Evolutionary conservation across 306 rosid species (phyloP).

Genomic region (Acacia acuminata): DNA sequence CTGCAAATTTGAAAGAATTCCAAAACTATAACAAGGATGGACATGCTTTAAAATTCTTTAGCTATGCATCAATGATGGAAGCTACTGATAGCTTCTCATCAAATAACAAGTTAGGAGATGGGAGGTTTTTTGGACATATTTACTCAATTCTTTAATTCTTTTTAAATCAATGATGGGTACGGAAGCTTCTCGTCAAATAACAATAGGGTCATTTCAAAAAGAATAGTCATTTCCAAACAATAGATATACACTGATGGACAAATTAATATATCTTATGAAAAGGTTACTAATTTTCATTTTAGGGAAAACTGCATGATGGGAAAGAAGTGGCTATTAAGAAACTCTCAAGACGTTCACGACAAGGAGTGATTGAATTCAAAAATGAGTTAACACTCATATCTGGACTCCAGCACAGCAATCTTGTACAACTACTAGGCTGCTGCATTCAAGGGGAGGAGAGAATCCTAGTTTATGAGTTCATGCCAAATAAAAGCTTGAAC

Average conservation of each 20-base stretch:
- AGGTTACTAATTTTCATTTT: neutral
- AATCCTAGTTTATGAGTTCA: neutral
- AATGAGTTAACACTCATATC: conserved; percentile 39
- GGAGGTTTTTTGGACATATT: conserved; percentile 45
- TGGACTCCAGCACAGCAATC: conserved; percentile 39
- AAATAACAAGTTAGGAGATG: conserved; percentile 27
- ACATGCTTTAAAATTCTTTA: conserved; percentile 14
- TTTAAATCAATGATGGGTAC: too few relatives aligned
- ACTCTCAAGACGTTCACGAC: neutral
- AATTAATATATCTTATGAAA: neutral
- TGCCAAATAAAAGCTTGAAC: conserved; percentile 9
- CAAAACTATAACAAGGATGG: neutral
- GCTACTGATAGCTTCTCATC: conserved; percentile 35
- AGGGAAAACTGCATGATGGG: neutral
- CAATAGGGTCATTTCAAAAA: too few relatives aligned
- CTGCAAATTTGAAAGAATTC: neutral
- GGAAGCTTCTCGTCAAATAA: too few relatives aligned
- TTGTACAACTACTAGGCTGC: conserved; percentile 16
- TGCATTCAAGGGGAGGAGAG: neutral
- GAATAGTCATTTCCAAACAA: neutral
- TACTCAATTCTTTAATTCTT: too few relatives aligned
- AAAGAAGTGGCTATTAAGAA: conserved; percentile 12
- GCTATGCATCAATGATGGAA: conserved; percentile 6
- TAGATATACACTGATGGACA: too few relatives aligned
- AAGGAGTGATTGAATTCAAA: neutral